These are phyloP conservation scores for Drechslera avenae DNA, from an alignment of 2,329 filamentous ascomycete genomes.

Conservation along the genomic window DNA sequence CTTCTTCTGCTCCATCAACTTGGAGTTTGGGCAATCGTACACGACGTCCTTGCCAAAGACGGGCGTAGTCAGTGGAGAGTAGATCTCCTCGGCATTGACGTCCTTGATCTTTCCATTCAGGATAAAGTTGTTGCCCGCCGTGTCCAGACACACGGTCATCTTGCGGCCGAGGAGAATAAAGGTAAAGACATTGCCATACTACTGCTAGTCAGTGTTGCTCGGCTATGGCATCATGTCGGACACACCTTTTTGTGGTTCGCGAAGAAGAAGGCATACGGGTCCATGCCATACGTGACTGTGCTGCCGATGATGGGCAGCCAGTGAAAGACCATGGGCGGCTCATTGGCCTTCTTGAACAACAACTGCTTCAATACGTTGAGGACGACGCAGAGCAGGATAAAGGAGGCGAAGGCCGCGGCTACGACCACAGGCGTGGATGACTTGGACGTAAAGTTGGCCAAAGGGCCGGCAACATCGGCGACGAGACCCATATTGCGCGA, in stretches of 20 bases:
- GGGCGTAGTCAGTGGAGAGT: conserved; percentile 72
- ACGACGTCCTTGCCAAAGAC: conserved; percentile 85
- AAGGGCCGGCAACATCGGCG: conserved; percentile 54
- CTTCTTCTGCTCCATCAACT: conserved; percentile 97
- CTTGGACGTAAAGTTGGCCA: conserved; percentile 52
- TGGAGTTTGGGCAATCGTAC: conserved; percentile 88
- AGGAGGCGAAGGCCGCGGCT: conserved; percentile 52
- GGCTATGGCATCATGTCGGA: conserved; percentile 9
- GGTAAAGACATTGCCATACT: conserved; percentile 90
- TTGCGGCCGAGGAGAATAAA: conserved; percentile 88
- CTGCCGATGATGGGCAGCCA: conserved; percentile 78
- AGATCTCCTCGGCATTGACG: conserved; percentile 89
- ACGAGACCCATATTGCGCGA: conserved; percentile 58
- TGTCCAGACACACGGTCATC: conserved; percentile 83
- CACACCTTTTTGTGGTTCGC: conserved; percentile 72
- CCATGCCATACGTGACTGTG: conserved; percentile 92
- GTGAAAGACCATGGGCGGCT: conserved; percentile 67
- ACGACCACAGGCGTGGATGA: conserved; percentile 53
- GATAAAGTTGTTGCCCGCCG: conserved; percentile 86
- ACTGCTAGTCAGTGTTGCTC: conserved; percentile 26
- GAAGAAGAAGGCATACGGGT: conserved; percentile 86
- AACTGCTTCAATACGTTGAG: conserved; percentile 82
- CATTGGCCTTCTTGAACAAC: conserved; percentile 77
- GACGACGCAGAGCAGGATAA: conserved; percentile 64
- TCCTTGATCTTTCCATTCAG: conserved; percentile 89